phyloP scores from a whole-genome alignment of 768 basidiomycete species.

The Phaeotremella skinneri region DNA sequence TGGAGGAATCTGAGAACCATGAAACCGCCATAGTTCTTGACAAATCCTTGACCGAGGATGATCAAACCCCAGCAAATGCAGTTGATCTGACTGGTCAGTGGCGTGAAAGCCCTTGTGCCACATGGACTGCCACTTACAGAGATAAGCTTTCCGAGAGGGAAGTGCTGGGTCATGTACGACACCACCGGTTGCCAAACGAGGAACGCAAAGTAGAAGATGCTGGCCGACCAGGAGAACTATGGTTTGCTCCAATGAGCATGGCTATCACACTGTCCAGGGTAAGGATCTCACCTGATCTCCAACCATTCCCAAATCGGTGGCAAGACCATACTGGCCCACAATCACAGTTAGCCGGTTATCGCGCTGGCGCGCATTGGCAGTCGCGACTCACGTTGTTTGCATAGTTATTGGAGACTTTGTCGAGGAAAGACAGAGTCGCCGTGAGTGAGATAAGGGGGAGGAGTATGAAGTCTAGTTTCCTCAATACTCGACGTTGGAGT shows the following conservation, averaged over 20 bases:
- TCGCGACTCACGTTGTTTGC: not conserved
- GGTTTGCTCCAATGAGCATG: too few species aligned
- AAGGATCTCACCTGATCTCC: too few species aligned
- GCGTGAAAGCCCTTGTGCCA: constrained; percentile 55
- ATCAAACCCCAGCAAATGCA: not conserved
- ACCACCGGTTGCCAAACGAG: constrained; percentile 52
- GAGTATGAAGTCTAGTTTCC: not conserved
- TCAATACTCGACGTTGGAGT: not conserved
- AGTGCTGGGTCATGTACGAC: constrained; percentile 55
- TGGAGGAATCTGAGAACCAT: constrained; percentile 53
- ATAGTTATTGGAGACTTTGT: not conserved
- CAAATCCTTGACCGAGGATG: constrained; percentile 49
- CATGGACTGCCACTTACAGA: constrained; percentile 51
- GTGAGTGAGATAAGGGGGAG: not conserved
- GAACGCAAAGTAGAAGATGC: constrained; percentile 55
- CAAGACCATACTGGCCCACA: not conserved
- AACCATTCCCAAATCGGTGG: not conserved
- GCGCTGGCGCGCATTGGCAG: too few species aligned
- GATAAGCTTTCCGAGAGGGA: constrained; percentile 54
- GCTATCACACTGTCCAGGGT: too few species aligned
- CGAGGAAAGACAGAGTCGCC: not conserved
- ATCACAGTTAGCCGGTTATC: too few species aligned
- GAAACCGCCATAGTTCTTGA: constrained; percentile 52
- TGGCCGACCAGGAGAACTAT: constrained; percentile 8
- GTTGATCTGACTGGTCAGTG: constrained; percentile 32